Conservation (phyloP, 768 basidiomycete genomes). For the Termitomyces sp. region DNA sequence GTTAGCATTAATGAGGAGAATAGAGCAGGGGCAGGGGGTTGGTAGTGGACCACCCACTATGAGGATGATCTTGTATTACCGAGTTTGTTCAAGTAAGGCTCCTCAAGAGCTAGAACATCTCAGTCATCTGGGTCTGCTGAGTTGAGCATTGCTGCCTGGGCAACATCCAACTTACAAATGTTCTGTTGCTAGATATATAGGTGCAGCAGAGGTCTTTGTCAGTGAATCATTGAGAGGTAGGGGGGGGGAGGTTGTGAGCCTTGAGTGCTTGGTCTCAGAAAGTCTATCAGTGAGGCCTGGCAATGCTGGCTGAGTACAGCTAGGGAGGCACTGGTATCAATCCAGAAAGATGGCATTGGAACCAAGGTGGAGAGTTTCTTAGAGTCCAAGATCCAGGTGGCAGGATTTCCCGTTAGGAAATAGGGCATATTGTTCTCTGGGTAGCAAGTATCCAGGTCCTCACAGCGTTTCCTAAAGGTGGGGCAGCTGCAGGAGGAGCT, state of each 20-base stretch:
- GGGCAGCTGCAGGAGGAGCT: neutral
- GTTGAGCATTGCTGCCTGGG: too few relatives aligned
- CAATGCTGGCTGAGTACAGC: neutral
- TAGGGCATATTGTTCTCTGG: too few relatives aligned
- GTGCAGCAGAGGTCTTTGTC: slow-evolving; percentile 14
- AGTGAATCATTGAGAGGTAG: neutral
- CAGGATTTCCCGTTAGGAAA: neutral
- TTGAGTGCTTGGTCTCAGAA: neutral
- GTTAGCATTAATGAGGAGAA: too few relatives aligned
- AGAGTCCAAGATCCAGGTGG: neutral
- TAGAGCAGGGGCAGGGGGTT: neutral
- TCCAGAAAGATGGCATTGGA: neutral
- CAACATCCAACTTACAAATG: too few relatives aligned
- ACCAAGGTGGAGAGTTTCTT: neutral
- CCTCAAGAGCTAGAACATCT: neutral
- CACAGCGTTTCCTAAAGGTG: neutral
- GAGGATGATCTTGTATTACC: slow-evolving; percentile 8
- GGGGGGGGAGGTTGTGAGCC: neutral
- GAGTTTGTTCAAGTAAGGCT: slow-evolving; percentile 22
- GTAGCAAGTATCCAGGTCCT: neutral
- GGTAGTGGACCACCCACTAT: slow-evolving; percentile 1
- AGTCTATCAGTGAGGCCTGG: neutral
- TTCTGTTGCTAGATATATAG: slow-evolving; percentile 14
- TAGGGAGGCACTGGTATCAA: neutral
- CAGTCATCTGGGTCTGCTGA: too few relatives aligned